Evolutionary conservation across 2,329 filamentous ascomycete species (phyloP).

Genomic region (Verticillium albo-atrum): DNA sequence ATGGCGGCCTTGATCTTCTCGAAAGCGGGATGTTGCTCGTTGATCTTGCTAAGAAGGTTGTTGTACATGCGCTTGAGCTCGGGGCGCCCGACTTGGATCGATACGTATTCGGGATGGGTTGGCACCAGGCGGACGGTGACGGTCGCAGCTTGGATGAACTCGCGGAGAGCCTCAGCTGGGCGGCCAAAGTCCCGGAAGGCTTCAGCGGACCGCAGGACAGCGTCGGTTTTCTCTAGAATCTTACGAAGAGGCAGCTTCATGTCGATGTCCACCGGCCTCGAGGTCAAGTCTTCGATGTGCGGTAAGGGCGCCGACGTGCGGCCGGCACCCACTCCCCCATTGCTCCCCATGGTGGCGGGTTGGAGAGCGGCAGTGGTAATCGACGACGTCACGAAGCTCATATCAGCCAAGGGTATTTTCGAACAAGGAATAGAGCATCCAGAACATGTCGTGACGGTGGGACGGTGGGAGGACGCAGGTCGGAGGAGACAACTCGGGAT

Average conservation of each 20-base stretch:
- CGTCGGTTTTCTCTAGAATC: slow-evolving; percentile 49
- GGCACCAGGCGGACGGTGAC: slow-evolving; percentile 75
- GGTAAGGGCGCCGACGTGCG: slow-evolving; percentile 34
- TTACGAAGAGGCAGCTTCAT: slow-evolving; percentile 46
- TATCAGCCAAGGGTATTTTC: not conserved
- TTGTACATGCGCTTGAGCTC: slow-evolving; percentile 44
- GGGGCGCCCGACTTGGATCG: slow-evolving; percentile 51
- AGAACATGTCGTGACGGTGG: not conserved
- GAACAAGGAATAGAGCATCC: not conserved
- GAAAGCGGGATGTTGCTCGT: slow-evolving; percentile 43
- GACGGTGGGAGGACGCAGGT: not conserved
- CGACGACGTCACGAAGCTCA: not conserved
- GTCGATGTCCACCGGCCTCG: slow-evolving; percentile 41
- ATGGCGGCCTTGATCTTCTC: slow-evolving; percentile 55
- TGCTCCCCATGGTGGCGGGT: not conserved
- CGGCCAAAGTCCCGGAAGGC: slow-evolving; percentile 58
- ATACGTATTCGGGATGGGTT: slow-evolving; percentile 68
- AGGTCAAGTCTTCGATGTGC: slow-evolving; percentile 50
- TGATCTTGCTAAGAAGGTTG: slow-evolving; percentile 46
- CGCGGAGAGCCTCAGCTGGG: slow-evolving; percentile 72
- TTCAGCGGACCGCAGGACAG: slow-evolving; percentile 54
- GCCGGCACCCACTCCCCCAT: slow-evolving; percentile 8
- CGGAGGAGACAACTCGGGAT: not conserved
- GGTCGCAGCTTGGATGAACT: slow-evolving; percentile 78
- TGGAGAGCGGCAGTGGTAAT: not conserved